Evolutionary conservation across 306 rosid genomes (phyloP), one percentile per base, ranked within the genome.

Genomic region (Dryas alaskensis): DNA sequence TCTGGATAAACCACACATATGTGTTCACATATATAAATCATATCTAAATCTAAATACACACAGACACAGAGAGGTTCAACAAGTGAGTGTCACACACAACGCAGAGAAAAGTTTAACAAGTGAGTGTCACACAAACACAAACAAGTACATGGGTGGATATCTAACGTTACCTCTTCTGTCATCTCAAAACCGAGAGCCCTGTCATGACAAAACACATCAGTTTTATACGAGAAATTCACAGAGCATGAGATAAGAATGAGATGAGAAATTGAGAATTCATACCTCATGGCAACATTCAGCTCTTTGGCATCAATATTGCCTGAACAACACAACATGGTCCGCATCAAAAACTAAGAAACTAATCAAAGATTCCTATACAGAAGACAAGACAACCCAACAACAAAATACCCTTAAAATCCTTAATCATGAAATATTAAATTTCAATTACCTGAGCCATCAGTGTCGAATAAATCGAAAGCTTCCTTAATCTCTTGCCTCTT

Each of bases 181-280:
- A 94, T 94, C 88, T 94, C 99, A 77, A 94, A 92, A 59, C 98
- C 99, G 70, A 94, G 98, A 54, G 99, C 99, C 96, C 99, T 94
- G 88, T 64, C 57, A 85, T 75, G 44, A 77, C n/a, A 81, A 83
- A 42, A 76, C 5, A 51, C 53, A 48, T 69, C 43, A 39, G 73
- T 78, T 43, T 75, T 65, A 27, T 63, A 73, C 57, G 31, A 44
- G 8, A 7, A 27, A 37, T 8, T 14, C 47, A 27, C 51, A 4
- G 65, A 42, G 27, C 12, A 58, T 3, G 6, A 25, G 31, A 25
- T 9, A 76, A 57, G 65, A 54, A 31, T 31, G 37, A 31, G 37
- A 31, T 1, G 37, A 31, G 37, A 31, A 1, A 31, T 22, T 22
- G 22, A 22, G 22, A 22, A 78, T 60, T 49, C 79, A 70, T 78